phyloP scores from a whole-genome alignment of 2,329 filamentous ascomycete genomes.

The Penicillium occitanis region DNA sequence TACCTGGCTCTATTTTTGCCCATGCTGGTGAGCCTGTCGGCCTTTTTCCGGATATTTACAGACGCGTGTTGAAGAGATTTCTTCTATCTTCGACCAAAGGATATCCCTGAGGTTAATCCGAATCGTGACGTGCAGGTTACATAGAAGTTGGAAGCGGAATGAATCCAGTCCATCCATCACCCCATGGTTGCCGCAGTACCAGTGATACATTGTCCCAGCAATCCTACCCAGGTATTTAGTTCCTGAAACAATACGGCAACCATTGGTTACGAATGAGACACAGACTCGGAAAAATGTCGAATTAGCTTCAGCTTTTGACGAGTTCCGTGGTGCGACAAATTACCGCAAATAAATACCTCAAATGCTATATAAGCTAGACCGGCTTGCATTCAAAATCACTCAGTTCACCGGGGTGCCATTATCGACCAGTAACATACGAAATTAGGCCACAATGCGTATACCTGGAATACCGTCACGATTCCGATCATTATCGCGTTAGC shows the following conservation, averaged over 20 bases:
- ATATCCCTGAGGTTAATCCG: background rate
- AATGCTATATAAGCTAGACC: background rate
- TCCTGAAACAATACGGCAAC: background rate
- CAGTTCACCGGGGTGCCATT: background rate
- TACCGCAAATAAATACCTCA: constrained; percentile 14
- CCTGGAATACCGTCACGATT: background rate
- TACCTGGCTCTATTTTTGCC: background rate
- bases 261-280: background rate
- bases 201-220: background rate
- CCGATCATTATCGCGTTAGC: constrained; percentile 6
- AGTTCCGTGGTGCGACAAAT: constrained; percentile 2
- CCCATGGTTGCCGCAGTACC: background rate
- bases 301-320: background rate
- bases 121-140: constrained; percentile 17
- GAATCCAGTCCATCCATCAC: constrained; percentile 7
- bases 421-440: constrained; percentile 1
- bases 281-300: constrained; percentile 5
- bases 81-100: background rate
- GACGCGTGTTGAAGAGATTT: background rate
- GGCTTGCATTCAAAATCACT: background rate
- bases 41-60: background rate
- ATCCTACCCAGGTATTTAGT: background rate
- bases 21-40: background rate
- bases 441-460: background rate
- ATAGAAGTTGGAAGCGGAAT: constrained; percentile 8